Evolutionary conservation across 2,329 filamentous ascomycete species (phyloP), one percentile per base, ranked within the genome.

Genomic region (Colletotrichum limetticola): DNA sequence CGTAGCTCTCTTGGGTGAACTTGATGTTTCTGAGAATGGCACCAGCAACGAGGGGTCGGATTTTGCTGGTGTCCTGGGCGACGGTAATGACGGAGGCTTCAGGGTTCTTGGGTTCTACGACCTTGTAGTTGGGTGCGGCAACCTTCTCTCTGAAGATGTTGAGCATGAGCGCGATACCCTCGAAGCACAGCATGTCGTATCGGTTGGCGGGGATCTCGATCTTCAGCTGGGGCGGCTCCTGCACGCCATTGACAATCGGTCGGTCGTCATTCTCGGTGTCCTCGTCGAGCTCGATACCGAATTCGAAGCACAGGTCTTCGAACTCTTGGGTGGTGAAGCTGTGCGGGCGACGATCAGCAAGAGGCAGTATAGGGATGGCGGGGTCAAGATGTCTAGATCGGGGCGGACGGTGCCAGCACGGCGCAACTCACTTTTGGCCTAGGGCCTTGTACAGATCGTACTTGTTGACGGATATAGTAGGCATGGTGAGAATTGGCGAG

Each of bases 171-270:
- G 94, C 93, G 81, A 98, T 98, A 74, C 96, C 96, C 86, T 98
- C 97, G 85, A 97, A 97, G 85, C 96, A 98, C 68, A 99, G 91
- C 92, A 98, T 95, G 80, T 98, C 91, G 85, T 91, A 95, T 85
- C 95, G 91, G 85, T 98, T 98, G 80, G 97, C 96, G 75, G 95
- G 95, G 79, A 98, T 97, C 84, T 98, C 96, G 81, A 99, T 98
- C 89, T 98, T 98, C 80, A 98, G 90, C 85, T 98, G 94, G 69
- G 97, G 93, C 64, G 94, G 91, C 85, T 97, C 94, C 84, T 97
- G 93, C 77, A 92, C 91, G 81, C 93, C 93, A 85, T 95, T 89
- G 79, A 94, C 89, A 71, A 93, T 86, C 37, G 94, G 93, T 59
- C 94, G 88, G 76, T 94, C 91, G 71, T 90, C 88, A 79, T 94